Conservation (phyloP, 768 basidiomycete species). For the Jaapia argillacea region DNA sequence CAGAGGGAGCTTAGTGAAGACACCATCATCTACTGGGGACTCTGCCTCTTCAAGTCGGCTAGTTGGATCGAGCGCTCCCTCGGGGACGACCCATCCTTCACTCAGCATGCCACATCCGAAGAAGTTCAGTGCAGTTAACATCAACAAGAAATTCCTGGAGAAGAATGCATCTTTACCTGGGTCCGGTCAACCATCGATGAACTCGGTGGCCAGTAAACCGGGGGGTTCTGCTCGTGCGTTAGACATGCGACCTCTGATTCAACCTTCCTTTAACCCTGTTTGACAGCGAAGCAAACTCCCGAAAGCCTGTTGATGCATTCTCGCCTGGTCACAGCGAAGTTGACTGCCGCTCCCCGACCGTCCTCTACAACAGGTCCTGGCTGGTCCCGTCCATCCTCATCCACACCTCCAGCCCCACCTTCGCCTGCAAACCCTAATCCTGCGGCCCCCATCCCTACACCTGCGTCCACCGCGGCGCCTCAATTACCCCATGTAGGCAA, state of each 20-base stretch:
- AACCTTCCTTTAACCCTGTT: no score
- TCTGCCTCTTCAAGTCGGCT: no score
- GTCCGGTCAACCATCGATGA: not conserved
- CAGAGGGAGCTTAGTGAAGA: no score
- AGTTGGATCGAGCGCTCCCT: constrained; percentile 6
- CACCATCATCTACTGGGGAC: no score
- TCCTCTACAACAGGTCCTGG: constrained; percentile 52
- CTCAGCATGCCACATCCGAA: constrained; percentile 49
- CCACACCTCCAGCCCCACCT: constrained; percentile 46
- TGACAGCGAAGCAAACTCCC: constrained; percentile 44
- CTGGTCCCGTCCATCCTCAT: constrained; percentile 75
- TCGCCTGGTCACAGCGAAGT: constrained; percentile 77
- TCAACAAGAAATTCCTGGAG: constrained; percentile 95
- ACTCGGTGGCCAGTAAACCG: not conserved
- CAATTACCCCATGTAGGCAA: constrained; percentile 51
- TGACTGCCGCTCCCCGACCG: constrained; percentile 56
- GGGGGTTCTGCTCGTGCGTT: constrained; percentile 1
- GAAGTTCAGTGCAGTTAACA: constrained; percentile 82
- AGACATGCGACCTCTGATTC: not conserved
- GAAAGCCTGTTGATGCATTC: constrained; percentile 57
- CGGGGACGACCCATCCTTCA: constrained; percentile 6
- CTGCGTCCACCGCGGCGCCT: constrained; percentile 24
- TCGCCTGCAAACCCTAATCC: constrained; percentile 20
- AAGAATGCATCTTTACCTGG: constrained; percentile 38
- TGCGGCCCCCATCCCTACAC: constrained; percentile 14